Evolutionary conservation across 2,329 filamentous ascomycete species (phyloP).

Genomic region (Fusarium anthophilum): DNA sequence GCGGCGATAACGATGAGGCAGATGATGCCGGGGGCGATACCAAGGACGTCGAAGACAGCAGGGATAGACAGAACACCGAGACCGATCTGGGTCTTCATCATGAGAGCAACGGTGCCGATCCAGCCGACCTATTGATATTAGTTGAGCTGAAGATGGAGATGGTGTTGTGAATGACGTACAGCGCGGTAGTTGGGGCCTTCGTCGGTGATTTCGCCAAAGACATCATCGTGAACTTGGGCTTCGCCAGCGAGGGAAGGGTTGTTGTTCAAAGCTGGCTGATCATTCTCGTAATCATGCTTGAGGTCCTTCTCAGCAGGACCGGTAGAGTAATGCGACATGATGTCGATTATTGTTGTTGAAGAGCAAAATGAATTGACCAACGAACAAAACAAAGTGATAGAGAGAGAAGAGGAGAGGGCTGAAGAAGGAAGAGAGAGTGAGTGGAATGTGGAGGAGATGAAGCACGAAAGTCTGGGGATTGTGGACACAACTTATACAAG

Average conservation of each 20-base stretch:
- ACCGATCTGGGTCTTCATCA: constrained; percentile 59
- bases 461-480: constrained; percentile 19
- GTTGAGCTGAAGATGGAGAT: not conserved
- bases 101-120: constrained; percentile 55
- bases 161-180: constrained; percentile 28
- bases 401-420: not conserved
- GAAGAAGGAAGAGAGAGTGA: not conserved
- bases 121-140: constrained; percentile 50
- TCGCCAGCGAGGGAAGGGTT: constrained; percentile 2
- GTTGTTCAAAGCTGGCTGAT: not conserved
- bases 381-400: not conserved
- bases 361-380: constrained; percentile 5
- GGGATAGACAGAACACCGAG: constrained; percentile 60
- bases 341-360: not conserved
- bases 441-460: constrained; percentile 15
- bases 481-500: constrained; percentile 34
- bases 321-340: constrained; percentile 27
- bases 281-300: constrained; percentile 20
- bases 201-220: constrained; percentile 45
- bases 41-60: constrained; percentile 55
- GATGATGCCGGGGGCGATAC: constrained; percentile 58
- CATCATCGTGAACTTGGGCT: constrained; percentile 39
- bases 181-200: constrained; percentile 45
- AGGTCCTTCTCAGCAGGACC: constrained; percentile 25
- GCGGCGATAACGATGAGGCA: constrained; percentile 51